Base-by-base conservation (phyloP, 2,329 filamentous ascomycete genomes). In the Chrysoporthe austroafricana region DNA sequence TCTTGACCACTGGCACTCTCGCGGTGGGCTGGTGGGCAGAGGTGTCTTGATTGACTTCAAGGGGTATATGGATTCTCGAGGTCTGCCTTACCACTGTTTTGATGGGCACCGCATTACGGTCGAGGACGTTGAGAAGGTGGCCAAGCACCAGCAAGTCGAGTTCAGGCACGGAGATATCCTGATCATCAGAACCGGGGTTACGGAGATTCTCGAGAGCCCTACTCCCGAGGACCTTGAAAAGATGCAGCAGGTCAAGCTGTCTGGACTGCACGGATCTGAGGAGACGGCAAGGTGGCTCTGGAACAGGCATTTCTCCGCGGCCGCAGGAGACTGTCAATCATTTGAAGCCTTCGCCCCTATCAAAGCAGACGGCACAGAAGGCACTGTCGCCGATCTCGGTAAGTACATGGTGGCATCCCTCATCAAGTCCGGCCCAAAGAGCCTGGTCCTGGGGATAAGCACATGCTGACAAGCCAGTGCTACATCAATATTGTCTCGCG, bases 271-370 rank as follows among this genome's bases (percentile, higher is more conserved):
- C 50, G 84, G 82, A 0, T 74, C 73, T 2, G 77, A 86, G 60
- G 83, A 84, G 57, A 83, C 89, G 4, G 79, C 87, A 8, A 84
- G 86, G 64, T 93, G 90, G 89, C 70, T 92, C 68, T 90, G 91
- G 79, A 88, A 92, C 73, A 86, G 84, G 71, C 88, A 89, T 63
- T 92, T 93, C 71, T 82, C 89, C 0, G 87, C 86, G 0, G 88
- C 90, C 1, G 88, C 85, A 0, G 87, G 88, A 0, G 90, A 93
- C 74, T 79, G 83, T 14, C 86, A 85, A 26, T 81, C 85, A 0
- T 91, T 92, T 70, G 90, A 93, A 78, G 83, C 85, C 0, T 86
- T 87, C 77, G 88, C 89, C 1, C 85, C 86, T 0, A 64, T 84
- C 44, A 79, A 82, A 64, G 70, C 77, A 5, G 79, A 83, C 62